phyloP scores from a whole-genome alignment of 331 rosid genomes.

The Phaseolus coccineus region DNA sequence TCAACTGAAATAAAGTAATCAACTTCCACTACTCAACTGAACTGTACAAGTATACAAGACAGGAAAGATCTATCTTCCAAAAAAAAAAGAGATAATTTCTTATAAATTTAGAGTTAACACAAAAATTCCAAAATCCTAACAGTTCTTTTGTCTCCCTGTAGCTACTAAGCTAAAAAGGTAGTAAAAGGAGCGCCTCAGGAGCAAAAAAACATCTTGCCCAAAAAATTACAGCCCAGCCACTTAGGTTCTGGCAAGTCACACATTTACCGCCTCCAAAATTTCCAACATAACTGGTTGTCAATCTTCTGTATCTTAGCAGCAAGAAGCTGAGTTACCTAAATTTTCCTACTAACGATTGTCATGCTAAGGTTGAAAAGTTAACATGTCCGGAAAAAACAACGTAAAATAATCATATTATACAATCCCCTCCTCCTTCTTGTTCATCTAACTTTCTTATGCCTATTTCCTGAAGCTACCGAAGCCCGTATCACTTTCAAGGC shows the following conservation, averaged over 20 bases:
- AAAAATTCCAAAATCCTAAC: not conserved
- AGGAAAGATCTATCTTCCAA: slow-evolving; percentile 7
- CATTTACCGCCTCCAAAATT: slow-evolving; percentile 16
- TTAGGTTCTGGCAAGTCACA: slow-evolving; percentile 7
- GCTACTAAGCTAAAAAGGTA: slow-evolving; percentile 6
- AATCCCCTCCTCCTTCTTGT: not conserved
- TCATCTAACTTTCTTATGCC: not conserved
- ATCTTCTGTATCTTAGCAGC: not conserved
- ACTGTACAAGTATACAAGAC: slow-evolving; percentile 18
- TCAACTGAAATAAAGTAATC: slow-evolving; percentile 24
- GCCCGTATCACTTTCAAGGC: not conserved
- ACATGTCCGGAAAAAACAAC: not conserved
- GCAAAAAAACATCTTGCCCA: not conserved
- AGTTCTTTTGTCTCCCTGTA: not conserved
- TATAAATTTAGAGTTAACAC: slow-evolving; percentile 7
- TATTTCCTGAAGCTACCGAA: not conserved
- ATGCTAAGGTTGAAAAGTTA: not conserved
- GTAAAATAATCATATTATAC: not conserved
- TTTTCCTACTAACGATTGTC: not conserved
- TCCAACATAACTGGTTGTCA: not conserved
- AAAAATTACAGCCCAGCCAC: not conserved
- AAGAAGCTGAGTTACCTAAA: not conserved
- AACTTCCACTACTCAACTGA: slow-evolving; percentile 23
- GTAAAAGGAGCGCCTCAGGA: not conserved
- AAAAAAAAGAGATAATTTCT: slow-evolving; percentile 12